phyloP scores from a whole-genome alignment of 148 eudicot genomes.

The Dianthus caryophyllus region DNA sequence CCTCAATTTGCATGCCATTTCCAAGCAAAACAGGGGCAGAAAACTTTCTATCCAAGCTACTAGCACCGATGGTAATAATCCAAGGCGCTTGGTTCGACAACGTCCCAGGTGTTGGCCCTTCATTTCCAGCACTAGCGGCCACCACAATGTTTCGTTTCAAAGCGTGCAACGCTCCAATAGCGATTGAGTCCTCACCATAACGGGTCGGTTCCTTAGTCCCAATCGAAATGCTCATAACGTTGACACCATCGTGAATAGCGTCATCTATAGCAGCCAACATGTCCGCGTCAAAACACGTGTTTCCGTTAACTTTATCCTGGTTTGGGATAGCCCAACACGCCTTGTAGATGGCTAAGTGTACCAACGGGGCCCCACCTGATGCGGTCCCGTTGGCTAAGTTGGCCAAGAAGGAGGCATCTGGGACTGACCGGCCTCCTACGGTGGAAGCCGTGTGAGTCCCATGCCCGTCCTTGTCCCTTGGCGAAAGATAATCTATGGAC shows the following conservation, averaged over 20 bases:
- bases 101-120: slow-evolving; percentile 46
- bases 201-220: slow-evolving; percentile 30
- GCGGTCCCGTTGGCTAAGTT: slow-evolving; percentile 70
- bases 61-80: slow-evolving; percentile 85
- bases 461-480: slow-evolving; percentile 83
- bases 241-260: slow-evolving; percentile 74
- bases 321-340: slow-evolving; percentile 68
- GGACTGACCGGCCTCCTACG: slow-evolving; percentile 56
- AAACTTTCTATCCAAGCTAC: slow-evolving; percentile 66
- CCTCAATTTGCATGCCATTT: slow-evolving; percentile 51
- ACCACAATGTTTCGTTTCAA: slow-evolving; percentile 53
- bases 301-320: slow-evolving; percentile 45
- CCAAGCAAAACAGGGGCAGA: slow-evolving; percentile 57
- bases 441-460: slow-evolving; percentile 95
- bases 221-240: slow-evolving; percentile 68
- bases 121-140: slow-evolving; percentile 70
- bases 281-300: slow-evolving; percentile 68
- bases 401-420: slow-evolving; percentile 46
- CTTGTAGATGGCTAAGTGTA: slow-evolving; percentile 78
- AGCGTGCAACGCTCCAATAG: slow-evolving; percentile 78
- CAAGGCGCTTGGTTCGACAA: slow-evolving; percentile 72
- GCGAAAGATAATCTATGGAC: slow-evolving; percentile 53
- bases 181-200: slow-evolving; percentile 46
- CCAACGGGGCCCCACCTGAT: slow-evolving; percentile 87
- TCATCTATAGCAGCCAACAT: slow-evolving; percentile 87